Percentiles rank a stretch among this genome's conserved stretches.
These are phyloP conservation scores for Lupinus albus DNA, from an alignment of 306 rosid genomes.

Conservation along the genomic window DNA sequence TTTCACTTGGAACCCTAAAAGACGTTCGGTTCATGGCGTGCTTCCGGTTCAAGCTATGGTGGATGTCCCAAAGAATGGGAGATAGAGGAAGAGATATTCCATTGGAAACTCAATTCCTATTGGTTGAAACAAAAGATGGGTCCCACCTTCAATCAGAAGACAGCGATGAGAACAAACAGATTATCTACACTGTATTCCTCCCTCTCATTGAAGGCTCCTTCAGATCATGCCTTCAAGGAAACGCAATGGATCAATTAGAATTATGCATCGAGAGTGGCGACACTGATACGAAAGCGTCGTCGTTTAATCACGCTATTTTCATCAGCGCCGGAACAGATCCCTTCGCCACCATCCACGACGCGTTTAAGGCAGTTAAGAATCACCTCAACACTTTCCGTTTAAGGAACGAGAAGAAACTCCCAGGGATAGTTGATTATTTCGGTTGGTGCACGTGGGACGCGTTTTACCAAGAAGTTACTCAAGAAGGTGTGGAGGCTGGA, in stretches of 20 bases:
- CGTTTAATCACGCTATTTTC: slow-evolving; percentile 64
- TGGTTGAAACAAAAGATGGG: slow-evolving; percentile 71
- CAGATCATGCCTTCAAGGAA: slow-evolving; percentile 80
- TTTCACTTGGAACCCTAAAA: slow-evolving; percentile 56
- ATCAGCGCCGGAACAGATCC: slow-evolving; percentile 79
- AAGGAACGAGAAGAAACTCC: slow-evolving; percentile 81
- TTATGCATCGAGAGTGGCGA: slow-evolving; percentile 92
- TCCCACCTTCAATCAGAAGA: slow-evolving; percentile 65
- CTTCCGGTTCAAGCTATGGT: slow-evolving; percentile 92
- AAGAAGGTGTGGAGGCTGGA: slow-evolving; percentile 81
- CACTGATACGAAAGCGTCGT: slow-evolving; percentile 57
- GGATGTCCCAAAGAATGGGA: slow-evolving; percentile 98
- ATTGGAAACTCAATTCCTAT: slow-evolving; percentile 77
- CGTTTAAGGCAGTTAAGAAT: slow-evolving; percentile 54
- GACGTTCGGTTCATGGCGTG: slow-evolving; percentile 77
- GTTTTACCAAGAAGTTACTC: slow-evolving; percentile 80
- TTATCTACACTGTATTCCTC: slow-evolving; percentile 73
- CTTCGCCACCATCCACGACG: slow-evolving; percentile 57
- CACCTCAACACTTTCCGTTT: slow-evolving; percentile 74
- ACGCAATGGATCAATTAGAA: slow-evolving; percentile 56
- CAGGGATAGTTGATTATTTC: slow-evolving; percentile 68
- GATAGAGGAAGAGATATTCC: slow-evolving; percentile 73
- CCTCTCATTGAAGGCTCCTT: slow-evolving; percentile 77
- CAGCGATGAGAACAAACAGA: slow-evolving; percentile 50
- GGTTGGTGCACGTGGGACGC: slow-evolving; percentile 99